Percentiles rank a stretch among this genome's conserved stretches.
Evolutionary conservation across 768 basidiomycete species (phyloP).

Genomic region (Naganishia vishniacii): DNA sequence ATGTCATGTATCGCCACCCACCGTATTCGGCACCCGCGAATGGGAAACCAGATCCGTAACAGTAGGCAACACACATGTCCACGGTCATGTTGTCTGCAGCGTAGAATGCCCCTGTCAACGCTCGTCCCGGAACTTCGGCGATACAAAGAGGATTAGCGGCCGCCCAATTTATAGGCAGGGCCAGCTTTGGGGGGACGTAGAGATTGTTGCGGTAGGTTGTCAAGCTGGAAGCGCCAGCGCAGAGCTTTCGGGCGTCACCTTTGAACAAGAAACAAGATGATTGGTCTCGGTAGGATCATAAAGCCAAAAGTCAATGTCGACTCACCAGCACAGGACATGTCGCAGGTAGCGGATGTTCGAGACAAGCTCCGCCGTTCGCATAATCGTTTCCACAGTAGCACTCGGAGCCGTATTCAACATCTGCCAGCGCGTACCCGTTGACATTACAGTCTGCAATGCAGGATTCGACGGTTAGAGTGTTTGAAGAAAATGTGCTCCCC

Average conservation of each 20-base stretch:
- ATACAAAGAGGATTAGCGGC: constrained; percentile 33
- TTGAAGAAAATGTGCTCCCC: constrained; percentile 22
- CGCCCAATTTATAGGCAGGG: constrained; percentile 39
- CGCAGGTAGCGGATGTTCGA: constrained; percentile 35
- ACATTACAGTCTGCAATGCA: constrained; percentile 45
- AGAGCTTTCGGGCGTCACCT: constrained; percentile 40
- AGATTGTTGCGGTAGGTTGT: constrained; percentile 40
- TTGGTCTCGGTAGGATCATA: constrained; percentile 12
- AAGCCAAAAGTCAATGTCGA: neutral
- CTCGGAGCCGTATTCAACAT: constrained; percentile 46
- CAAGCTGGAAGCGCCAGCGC: constrained; percentile 41
- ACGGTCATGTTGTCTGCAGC: constrained; percentile 55
- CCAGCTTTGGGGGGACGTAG: constrained; percentile 28
- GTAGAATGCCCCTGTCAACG: constrained; percentile 39
- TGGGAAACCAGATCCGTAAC: constrained; percentile 57
- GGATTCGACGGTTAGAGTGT: constrained; percentile 39
- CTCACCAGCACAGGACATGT: constrained; percentile 32
- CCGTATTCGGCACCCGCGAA: constrained; percentile 48
- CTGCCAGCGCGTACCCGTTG: constrained; percentile 45
- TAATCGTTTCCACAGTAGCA: constrained; percentile 54
- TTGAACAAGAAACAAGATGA: constrained; percentile 22
- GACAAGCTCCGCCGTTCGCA: constrained; percentile 53
- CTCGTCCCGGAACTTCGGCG: constrained; percentile 33
- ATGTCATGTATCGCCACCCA: constrained; percentile 15
- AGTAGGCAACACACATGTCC: constrained; percentile 60